Evolutionary conservation across 768 basidiomycete genomes (phyloP).

Genomic region (Lactarius pseudohatsudake): DNA sequence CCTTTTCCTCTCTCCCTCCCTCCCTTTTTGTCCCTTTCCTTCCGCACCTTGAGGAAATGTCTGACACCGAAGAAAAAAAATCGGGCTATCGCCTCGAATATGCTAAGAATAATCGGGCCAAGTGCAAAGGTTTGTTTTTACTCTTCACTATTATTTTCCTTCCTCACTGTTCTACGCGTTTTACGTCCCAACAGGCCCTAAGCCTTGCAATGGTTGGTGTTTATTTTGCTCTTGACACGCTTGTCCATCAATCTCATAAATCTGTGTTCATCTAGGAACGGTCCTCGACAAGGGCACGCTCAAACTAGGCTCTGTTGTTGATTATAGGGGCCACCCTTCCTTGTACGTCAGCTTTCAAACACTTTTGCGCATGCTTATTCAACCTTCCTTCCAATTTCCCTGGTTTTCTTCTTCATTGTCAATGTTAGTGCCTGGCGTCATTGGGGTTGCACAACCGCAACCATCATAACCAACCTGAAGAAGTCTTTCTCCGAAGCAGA

Average conservation of each 20-base stretch:
- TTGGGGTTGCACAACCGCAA: constrained; percentile 82
- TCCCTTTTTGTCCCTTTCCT: constrained; percentile 19
- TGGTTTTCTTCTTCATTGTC: background rate
- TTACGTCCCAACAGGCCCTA: constrained; percentile 53
- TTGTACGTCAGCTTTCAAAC: constrained; percentile 49
- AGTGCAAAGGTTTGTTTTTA: constrained; percentile 69
- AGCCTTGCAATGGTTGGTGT: constrained; percentile 66
- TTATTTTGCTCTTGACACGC: constrained; percentile 4
- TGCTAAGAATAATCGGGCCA: constrained; percentile 61
- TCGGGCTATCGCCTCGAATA: constrained; percentile 80
- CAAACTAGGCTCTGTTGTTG: constrained; percentile 72
- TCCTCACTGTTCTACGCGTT: constrained; percentile 32
- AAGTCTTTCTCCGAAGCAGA: constrained; percentile 51
- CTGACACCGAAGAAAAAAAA: constrained; percentile 45
- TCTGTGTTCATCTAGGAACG: constrained; percentile 49
- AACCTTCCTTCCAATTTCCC: too few relatives aligned
- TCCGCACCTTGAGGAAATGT: constrained; percentile 35
- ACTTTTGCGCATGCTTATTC: background rate
- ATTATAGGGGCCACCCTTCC: constrained; percentile 64
- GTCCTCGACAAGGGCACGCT: constrained; percentile 69
- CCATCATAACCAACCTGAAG: constrained; percentile 72
- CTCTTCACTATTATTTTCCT: constrained; percentile 32
- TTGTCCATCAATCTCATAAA: constrained; percentile 30
- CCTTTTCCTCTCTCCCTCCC: constrained; percentile 31
- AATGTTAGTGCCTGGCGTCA: constrained; percentile 75